Evolutionary conservation across 2,329 filamentous ascomycete genomes (phyloP).

Genomic region (Colletotrichum paranaense): DNA sequence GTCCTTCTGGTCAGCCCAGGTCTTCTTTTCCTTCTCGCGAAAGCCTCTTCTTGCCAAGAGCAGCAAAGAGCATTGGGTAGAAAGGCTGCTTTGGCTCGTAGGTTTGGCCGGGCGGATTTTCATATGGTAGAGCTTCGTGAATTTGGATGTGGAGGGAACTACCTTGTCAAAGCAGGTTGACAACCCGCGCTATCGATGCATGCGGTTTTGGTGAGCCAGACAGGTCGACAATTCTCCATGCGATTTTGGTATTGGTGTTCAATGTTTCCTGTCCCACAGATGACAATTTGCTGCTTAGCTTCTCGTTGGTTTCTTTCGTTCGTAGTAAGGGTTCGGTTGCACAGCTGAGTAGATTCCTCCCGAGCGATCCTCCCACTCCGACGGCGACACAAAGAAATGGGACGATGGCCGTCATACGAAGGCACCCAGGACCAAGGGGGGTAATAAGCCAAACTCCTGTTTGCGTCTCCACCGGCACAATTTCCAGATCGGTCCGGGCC

Average conservation of each 20-base stretch:
- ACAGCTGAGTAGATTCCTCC: conserved; percentile 21
- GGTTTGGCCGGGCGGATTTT: conserved; percentile 8
- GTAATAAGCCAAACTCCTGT: conserved; percentile 23
- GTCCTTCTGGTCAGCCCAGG: conserved; percentile 16
- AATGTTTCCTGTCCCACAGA: not conserved
- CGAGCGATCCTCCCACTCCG: conserved; percentile 6
- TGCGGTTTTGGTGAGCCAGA: conserved; percentile 22
- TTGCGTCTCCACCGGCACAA: conserved; percentile 27
- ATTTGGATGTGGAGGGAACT: conserved; percentile 21
- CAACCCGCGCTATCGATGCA: conserved; percentile 33
- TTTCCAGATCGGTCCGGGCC: conserved; percentile 25
- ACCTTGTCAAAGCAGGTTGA: conserved; percentile 33
- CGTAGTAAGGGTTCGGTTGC: conserved; percentile 18
- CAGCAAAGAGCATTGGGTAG: not conserved
- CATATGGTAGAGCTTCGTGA: conserved; percentile 13
- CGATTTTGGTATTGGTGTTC: conserved; percentile 1
- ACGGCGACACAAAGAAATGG: conserved; percentile 18
- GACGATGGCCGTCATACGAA: conserved; percentile 23
- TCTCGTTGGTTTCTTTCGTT: not conserved
- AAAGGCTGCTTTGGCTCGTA: conserved; percentile 7
- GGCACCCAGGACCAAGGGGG: conserved; percentile 14
- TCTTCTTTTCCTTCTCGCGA: not conserved
- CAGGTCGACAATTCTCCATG: conserved; percentile 26
- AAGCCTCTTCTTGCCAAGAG: not conserved
- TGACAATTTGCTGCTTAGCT: not conserved